A percentile compares a stretch with the other conserved stretches of the same genome.
Conservation (phyloP, 2,329 filamentous ascomycete species). For the Myriangium duriaei region DNA sequence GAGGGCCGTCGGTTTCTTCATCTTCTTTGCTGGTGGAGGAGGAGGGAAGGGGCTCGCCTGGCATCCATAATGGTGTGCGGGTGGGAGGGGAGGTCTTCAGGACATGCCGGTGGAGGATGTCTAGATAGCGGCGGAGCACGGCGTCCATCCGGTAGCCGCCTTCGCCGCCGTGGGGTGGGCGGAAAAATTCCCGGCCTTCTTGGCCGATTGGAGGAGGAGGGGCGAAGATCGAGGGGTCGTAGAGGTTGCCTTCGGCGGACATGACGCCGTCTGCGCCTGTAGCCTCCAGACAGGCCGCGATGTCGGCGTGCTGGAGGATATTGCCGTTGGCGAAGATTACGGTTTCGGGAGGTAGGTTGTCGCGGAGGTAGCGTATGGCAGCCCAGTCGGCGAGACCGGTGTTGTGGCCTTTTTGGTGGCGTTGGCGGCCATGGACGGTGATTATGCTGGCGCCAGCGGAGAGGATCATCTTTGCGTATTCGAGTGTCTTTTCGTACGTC, state of each 20-base stretch:
- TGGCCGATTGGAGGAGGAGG: conserved; percentile 49
- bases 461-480: conserved; percentile 79
- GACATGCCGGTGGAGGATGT: conserved; percentile 74
- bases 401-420: conserved; percentile 92
- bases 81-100: conserved; percentile 52
- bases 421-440: conserved; percentile 75
- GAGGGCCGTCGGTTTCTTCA: conserved; percentile 34
- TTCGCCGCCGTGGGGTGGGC: conserved; percentile 54
- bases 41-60: conserved; percentile 37
- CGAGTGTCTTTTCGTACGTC: conserved; percentile 71
- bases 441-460: conserved; percentile 83
- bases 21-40: conserved; percentile 18
- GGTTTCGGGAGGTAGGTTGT: conserved; percentile 71
- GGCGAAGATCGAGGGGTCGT: conserved; percentile 79
- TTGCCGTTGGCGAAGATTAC: conserved; percentile 98
- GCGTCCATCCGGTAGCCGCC: conserved; percentile 85
- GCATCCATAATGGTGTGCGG: conserved; percentile 61
- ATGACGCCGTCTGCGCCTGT: conserved; percentile 90
- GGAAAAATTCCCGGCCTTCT: conserved; percentile 75
- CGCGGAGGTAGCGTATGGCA: conserved; percentile 69
- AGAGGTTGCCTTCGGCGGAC: conserved; percentile 91
- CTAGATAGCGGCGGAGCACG: conserved; percentile 73
- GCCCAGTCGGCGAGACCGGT: conserved; percentile 89
- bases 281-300: conserved; percentile 62
- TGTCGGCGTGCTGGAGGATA: conserved; percentile 66